phyloP scores from a whole-genome alignment of 1,139 yeast genomes.

The Geotrichum reessii region DNA sequence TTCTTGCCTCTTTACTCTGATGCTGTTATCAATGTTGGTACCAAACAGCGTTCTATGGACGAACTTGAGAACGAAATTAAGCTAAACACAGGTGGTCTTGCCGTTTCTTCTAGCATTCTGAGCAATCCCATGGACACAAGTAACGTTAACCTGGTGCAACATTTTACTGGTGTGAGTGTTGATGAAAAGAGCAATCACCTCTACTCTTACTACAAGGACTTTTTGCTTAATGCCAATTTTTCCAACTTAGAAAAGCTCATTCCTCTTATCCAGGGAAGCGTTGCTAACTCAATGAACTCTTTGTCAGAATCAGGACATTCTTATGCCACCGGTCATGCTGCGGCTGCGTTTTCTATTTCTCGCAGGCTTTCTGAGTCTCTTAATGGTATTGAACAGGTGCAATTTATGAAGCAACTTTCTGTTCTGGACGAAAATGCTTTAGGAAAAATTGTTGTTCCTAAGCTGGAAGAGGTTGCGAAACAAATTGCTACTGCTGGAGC shows the following conservation, averaged over 20 bases:
- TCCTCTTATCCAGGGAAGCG: constrained; percentile 65
- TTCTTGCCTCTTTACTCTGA: constrained; percentile 73
- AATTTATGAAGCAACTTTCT: constrained; percentile 60
- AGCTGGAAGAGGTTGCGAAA: constrained; percentile 51
- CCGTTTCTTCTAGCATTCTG: constrained; percentile 54
- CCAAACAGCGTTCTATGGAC: constrained; percentile 61
- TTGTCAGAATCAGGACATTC: constrained; percentile 87
- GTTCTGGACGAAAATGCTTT: constrained; percentile 52
- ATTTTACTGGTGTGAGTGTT: constrained; percentile 65
- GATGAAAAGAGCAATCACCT: constrained; percentile 57
- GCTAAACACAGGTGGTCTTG: constrained; percentile 77
- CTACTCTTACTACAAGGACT: constrained; percentile 60
- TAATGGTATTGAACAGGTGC: constrained; percentile 70
- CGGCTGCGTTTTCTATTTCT: constrained; percentile 56
- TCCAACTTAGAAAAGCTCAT: constrained; percentile 63
- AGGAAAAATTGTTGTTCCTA: constrained; percentile 53
- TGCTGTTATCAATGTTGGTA: constrained; percentile 82
- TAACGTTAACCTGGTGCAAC: constrained; percentile 40
- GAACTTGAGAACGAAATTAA: constrained; percentile 82
- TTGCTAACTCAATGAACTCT: constrained; percentile 70
- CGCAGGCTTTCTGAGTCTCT: constrained; percentile 58
- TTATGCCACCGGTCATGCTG: constrained; percentile 66
- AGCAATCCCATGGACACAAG: constrained; percentile 23
- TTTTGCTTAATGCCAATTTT: constrained; percentile 66
- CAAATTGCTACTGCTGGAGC: constrained; percentile 23